Evolutionary conservation across 257 asterid species (phyloP).

Genomic region (Salvia hispanica): DNA sequence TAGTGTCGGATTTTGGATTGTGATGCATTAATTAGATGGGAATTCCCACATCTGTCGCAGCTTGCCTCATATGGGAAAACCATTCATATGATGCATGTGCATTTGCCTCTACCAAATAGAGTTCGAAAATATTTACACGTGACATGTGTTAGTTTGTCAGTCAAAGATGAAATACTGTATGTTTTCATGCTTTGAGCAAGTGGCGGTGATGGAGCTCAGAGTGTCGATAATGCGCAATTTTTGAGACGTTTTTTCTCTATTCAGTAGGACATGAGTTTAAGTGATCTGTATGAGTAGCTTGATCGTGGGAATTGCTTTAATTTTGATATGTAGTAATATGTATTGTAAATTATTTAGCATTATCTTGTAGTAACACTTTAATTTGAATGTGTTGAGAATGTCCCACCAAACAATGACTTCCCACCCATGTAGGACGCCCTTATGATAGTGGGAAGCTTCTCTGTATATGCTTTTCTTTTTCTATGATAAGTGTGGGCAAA

Average conservation of each 20-base stretch:
- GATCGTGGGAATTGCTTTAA: neutral
- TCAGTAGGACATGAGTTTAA: too few species aligned
- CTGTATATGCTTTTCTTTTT: slow-evolving; percentile 28
- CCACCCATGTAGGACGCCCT: slow-evolving; percentile 41
- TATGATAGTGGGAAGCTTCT: slow-evolving; percentile 52
- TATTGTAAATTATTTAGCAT: neutral
- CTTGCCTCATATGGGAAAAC: slow-evolving; percentile 16
- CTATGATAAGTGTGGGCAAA: slow-evolving; percentile 36
- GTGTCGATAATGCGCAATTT: too few species aligned
- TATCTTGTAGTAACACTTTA: slow-evolving; percentile 26
- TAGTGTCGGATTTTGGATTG: slow-evolving; percentile 10
- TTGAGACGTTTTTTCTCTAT: too few species aligned
- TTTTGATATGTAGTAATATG: neutral
- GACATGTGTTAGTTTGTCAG: slow-evolving; percentile 13
- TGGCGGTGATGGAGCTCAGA: too few species aligned
- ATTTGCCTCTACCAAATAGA: slow-evolving; percentile 2
- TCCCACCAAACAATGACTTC: slow-evolving; percentile 43
- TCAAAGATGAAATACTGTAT: too few species aligned
- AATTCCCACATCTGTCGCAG: slow-evolving; percentile 1
- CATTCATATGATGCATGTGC: slow-evolving; percentile 24
- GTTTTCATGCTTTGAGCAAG: too few species aligned
- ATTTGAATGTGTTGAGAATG: slow-evolving; percentile 29
- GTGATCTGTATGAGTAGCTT: neutral
- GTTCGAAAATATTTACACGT: neutral
- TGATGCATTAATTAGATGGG: neutral